Percentiles rank a stretch among this genome's conserved stretches.
These are phyloP conservation scores for Trichomonas gallinae DNA, from an alignment of 208 protist species.

Conservation along the genomic window DNA sequence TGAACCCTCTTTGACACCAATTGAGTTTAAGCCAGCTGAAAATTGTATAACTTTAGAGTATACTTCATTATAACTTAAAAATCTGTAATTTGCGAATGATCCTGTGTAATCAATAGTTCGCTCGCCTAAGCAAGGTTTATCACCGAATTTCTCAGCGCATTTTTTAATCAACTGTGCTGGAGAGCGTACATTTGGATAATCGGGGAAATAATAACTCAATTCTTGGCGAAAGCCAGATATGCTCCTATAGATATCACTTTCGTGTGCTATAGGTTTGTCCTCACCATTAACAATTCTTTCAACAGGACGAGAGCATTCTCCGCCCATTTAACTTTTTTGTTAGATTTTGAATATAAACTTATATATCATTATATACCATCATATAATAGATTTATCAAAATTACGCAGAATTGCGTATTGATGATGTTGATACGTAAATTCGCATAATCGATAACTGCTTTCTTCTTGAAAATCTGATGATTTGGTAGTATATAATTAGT, in stretches of 20 bases:
- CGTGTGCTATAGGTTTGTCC: too few relatives aligned
- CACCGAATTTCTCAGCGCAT: neutral
- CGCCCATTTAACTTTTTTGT: neutral
- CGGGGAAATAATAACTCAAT: neutral
- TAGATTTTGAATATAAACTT: neutral
- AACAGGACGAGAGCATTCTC: neutral
- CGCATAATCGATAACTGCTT: too few relatives aligned
- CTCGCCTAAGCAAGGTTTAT: neutral
- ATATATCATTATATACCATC: neutral
- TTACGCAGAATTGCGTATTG: neutral
- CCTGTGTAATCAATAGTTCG: neutral
- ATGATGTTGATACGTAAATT: neutral
- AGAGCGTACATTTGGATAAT: neutral
- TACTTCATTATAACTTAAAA: neutral
- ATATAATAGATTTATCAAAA: neutral
- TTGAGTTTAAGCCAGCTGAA: neutral
- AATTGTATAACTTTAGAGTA: neutral
- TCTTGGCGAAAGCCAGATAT: neutral
- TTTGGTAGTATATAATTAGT: too few relatives aligned
- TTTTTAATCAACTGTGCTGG: neutral
- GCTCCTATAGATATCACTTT: neutral
- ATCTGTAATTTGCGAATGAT: neutral
- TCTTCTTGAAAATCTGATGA: too few relatives aligned
- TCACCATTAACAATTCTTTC: neutral
- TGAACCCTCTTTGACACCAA: neutral